Base-by-base conservation (phyloP, 1,284 basidiomycete genomes). In the Moniliophthora roreri region DNA sequence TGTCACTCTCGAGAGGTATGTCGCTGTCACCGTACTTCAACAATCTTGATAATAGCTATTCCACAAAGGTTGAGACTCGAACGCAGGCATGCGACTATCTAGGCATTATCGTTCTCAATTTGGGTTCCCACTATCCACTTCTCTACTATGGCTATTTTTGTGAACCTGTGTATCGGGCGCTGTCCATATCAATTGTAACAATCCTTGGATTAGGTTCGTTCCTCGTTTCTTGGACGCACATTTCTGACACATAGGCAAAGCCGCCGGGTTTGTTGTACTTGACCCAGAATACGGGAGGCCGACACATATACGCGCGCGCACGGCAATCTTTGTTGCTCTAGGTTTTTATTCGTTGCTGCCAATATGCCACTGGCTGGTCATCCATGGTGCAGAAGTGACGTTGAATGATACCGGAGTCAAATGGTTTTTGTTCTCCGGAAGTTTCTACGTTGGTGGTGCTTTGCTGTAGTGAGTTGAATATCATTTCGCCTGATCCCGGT, bases 111-210 rank as follows among this genome's bases (percentile, higher is more conserved):
- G 70, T 81, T 74, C 54, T 64, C 70, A 95, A 81, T 51, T 85
- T 92, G 38, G 93, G 93, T 37, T 93, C 90, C 26, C 90, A 90
- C 67, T 83, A 87, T 57, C 89, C 91, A 1, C 83, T 79, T 57
- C 73, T 91, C 37, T 85, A 84, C 64, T 89, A 88, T 62, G 84
- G 80, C 2, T 90, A 90, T 69, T 87, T 78, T 68, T 90, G 88
- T 64, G 74, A 87, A 21, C 70, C 75, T 9, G 62, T 70, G 44
- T 71, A 76, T 45, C 82, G 82, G 63, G 53, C 65, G 8, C 63
- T 82, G 28, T 88, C 91, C 64, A 69, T 85, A 5, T 10, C 10
- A 41, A 4, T 20, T 21, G 18, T 41, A 6, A 32, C 28, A 11
- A 11, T 32, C 11, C 11, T 32, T 6, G 28, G 28, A 32, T 32